These are phyloP conservation scores for Taxillus chinensis DNA, from an alignment of 164 flowering plant genomes.

Conservation along the genomic window DNA sequence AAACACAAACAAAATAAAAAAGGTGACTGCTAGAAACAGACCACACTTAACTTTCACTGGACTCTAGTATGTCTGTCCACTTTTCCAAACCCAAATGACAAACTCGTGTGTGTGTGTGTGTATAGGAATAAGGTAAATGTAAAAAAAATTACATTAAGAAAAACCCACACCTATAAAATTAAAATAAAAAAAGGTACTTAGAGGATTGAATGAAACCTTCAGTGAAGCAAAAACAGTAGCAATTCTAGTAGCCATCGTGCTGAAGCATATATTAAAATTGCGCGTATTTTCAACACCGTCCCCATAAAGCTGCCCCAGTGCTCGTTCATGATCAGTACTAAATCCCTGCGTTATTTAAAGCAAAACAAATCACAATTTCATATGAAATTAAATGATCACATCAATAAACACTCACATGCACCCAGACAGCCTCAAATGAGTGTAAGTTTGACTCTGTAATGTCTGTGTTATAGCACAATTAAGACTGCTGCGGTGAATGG, in stretches of 20 bases:
- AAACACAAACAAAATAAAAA: no score
- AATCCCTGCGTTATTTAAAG: conserved; percentile 2
- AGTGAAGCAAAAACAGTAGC: conserved; percentile 8
- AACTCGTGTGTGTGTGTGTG: no score
- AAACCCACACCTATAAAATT: no score
- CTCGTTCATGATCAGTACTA: conserved; percentile 2
- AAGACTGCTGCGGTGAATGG: no score
- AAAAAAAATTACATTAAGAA: background rate
- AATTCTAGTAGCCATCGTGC: conserved; percentile 3
- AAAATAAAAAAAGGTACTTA: background rate
- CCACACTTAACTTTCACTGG: no score
- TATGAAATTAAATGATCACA: no score
- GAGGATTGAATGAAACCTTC: background rate
- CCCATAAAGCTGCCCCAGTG: background rate
- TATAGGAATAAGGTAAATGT: background rate
- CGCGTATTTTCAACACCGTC: background rate
- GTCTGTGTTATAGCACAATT: no score
- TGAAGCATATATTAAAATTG: background rate
- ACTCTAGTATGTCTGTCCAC: background rate
- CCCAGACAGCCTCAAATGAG: no score
- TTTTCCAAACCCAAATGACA: background rate
- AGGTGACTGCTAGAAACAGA: no score
- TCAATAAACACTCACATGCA: no score
- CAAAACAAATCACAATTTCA: background rate
- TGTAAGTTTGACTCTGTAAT: no score